These are phyloP conservation scores for Trypanosoma avium DNA, from an alignment of 208 protist genomes.

Conservation along the genomic window DNA sequence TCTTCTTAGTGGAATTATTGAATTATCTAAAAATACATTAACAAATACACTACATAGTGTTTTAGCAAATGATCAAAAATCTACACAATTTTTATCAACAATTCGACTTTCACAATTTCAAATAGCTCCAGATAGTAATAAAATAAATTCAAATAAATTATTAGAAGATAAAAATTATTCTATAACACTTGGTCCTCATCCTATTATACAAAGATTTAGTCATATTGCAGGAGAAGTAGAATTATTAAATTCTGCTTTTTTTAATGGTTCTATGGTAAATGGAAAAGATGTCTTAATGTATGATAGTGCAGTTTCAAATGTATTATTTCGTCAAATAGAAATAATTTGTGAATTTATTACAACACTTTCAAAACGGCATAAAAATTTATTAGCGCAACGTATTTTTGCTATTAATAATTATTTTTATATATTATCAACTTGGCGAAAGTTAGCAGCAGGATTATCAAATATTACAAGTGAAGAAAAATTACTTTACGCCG, in stretches of 20 bases:
- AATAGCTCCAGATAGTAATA: constrained; percentile 14
- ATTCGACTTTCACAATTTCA: constrained; percentile 48
- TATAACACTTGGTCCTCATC: constrained; percentile 61
- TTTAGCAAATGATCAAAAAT: constrained; percentile 59
- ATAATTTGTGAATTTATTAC: constrained; percentile 40
- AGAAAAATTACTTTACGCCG: not conserved
- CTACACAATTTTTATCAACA: constrained; percentile 40
- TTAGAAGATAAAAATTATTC: constrained; percentile 42
- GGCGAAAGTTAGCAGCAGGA: constrained; percentile 30
- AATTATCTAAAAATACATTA: constrained; percentile 65
- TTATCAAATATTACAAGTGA: not conserved
- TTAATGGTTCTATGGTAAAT: constrained; percentile 36
- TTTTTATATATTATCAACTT: constrained; percentile 48
- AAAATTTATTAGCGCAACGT: constrained; percentile 43
- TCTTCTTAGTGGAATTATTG: constrained; percentile 76
- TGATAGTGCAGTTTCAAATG: constrained; percentile 35
- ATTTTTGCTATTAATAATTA: constrained; percentile 64
- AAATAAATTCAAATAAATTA: constrained; percentile 23
- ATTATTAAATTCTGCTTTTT: constrained; percentile 57
- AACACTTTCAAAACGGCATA: constrained; percentile 51
- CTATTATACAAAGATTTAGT: constrained; percentile 45
- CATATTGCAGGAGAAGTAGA: constrained; percentile 62
- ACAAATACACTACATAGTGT: constrained; percentile 45
- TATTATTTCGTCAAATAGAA: constrained; percentile 32
- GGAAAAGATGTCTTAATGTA: constrained; percentile 29